phyloP scores from a whole-genome alignment of 1,139 yeast genomes.

The Petasospora fabianii region DNA sequence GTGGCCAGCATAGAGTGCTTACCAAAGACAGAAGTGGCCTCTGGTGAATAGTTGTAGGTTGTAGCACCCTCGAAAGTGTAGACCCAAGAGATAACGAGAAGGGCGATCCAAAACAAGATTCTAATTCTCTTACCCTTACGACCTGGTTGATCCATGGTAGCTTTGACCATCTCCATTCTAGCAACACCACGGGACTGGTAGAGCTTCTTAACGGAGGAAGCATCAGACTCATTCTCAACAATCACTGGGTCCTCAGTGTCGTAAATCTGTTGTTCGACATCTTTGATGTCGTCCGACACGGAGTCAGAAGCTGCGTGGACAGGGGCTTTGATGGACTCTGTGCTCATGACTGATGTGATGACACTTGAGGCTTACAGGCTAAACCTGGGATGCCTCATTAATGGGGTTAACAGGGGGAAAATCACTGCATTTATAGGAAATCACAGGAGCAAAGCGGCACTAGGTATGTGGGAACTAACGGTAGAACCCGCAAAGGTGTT shows the following conservation, averaged over 20 bases:
- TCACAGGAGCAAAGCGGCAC: too few species aligned
- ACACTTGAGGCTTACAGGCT: too few species aligned
- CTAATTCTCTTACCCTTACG: constrained; percentile 19
- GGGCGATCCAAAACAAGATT: constrained; percentile 25
- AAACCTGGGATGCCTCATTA: too few species aligned
- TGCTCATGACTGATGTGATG: background rate
- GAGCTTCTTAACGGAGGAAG: too few species aligned
- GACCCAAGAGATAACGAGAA: constrained; percentile 38
- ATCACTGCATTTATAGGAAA: too few species aligned
- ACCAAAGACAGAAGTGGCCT: constrained; percentile 35
- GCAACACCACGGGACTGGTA: constrained; percentile 35
- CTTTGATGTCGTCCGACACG: background rate
- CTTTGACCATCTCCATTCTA: constrained; percentile 30
- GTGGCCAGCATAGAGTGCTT: constrained; percentile 36
- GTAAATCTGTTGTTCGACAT: constrained; percentile 35
- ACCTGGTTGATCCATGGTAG: constrained; percentile 26
- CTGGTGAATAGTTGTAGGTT: constrained; percentile 32
- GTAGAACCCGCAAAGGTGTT: too few species aligned
- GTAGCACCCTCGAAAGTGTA: constrained; percentile 37
- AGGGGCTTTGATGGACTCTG: too few species aligned
- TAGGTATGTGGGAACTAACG: too few species aligned
- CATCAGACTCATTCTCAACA: too few species aligned
- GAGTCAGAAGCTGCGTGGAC: too few species aligned
- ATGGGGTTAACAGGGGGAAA: too few species aligned
- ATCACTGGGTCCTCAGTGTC: constrained; percentile 33